phyloP scores from a whole-genome alignment of 2,329 filamentous ascomycete species.

The Pseudocercospora musae region DNA sequence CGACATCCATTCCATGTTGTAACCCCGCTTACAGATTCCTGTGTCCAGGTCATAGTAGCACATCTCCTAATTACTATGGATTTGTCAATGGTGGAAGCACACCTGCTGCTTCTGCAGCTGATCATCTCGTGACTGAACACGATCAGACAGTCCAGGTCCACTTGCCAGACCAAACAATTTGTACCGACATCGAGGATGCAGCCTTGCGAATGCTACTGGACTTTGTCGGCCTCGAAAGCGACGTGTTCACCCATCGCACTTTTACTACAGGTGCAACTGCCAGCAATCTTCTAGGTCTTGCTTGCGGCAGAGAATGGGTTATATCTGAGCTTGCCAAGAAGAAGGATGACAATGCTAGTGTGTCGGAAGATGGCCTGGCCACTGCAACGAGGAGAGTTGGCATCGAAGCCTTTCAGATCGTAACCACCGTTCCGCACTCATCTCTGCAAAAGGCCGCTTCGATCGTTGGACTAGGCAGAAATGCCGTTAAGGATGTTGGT shows the following conservation, averaged over 20 bases:
- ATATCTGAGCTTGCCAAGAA: slow-evolving; percentile 46
- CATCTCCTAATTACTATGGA: slow-evolving; percentile 72
- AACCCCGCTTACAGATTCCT: not conserved
- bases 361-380: slow-evolving; percentile 68
- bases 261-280: slow-evolving; percentile 75
- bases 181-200: slow-evolving; percentile 71
- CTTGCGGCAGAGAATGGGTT: slow-evolving; percentile 68
- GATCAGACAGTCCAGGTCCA: slow-evolving; percentile 88
- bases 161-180: slow-evolving; percentile 69
- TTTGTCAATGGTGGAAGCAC: slow-evolving; percentile 83
- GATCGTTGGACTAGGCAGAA: slow-evolving; percentile 72
- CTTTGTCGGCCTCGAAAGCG: slow-evolving; percentile 59
- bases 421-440: slow-evolving; percentile 81
- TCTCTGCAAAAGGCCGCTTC: slow-evolving; percentile 80
- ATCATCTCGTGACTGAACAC: slow-evolving; percentile 74
- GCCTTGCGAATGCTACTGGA: slow-evolving; percentile 67
- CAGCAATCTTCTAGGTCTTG: slow-evolving; percentile 63
- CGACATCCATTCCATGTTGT: too few species aligned
- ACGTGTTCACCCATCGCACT: slow-evolving; percentile 66
- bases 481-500: slow-evolving; percentile 61
- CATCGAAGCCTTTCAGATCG: slow-evolving; percentile 66
- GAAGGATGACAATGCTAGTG: slow-evolving; percentile 38
- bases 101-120: slow-evolving; percentile 75
- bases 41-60: slow-evolving; percentile 39
- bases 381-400: slow-evolving; percentile 63